These are phyloP conservation scores for Starmerella potacharoeniae DNA, from an alignment of 805 yeast genomes.

Conservation along the genomic window DNA sequence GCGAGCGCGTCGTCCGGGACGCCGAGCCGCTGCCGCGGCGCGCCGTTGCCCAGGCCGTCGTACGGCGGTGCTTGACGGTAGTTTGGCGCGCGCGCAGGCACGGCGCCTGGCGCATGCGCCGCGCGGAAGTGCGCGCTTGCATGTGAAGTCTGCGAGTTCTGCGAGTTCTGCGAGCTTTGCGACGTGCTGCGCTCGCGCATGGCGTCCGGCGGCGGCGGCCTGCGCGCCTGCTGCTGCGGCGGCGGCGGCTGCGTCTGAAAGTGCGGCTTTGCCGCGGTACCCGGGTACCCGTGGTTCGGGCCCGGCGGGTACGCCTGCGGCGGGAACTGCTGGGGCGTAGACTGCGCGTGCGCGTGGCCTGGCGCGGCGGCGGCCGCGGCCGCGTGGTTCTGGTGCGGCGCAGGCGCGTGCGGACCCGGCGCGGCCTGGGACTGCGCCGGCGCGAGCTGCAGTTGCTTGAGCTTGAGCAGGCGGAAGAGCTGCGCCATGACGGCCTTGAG, in stretches of 20 bases:
- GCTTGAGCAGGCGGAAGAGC: constrained; percentile 64
- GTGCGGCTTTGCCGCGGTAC: neutral
- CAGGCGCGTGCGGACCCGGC: neutral
- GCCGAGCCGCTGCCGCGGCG: neutral
- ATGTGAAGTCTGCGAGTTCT: neutral
- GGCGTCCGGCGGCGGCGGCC: neutral
- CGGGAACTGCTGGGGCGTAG: neutral
- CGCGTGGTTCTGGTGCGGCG: neutral
- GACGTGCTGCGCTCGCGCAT: neutral
- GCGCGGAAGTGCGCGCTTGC: neutral
- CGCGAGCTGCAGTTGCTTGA: constrained; percentile 7
- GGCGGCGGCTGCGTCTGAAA: neutral
- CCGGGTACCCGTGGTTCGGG: neutral
- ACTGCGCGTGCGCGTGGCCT: neutral
- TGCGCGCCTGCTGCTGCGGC: neutral
- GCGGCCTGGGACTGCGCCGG: neutral
- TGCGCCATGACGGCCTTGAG: constrained; percentile 79
- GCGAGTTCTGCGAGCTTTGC: neutral
- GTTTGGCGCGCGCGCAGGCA: neutral
- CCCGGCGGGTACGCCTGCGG: neutral
- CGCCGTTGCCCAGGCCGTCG: neutral
- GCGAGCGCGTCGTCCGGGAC: constrained; percentile 46
- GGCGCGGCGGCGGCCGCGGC: neutral
- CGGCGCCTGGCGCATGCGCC: neutral
- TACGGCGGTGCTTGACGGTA: neutral